Percentiles rank a stretch among this genome's conserved stretches.
Conservation (phyloP, 345 rosid species). For the Moricandia arvensis region DNA sequence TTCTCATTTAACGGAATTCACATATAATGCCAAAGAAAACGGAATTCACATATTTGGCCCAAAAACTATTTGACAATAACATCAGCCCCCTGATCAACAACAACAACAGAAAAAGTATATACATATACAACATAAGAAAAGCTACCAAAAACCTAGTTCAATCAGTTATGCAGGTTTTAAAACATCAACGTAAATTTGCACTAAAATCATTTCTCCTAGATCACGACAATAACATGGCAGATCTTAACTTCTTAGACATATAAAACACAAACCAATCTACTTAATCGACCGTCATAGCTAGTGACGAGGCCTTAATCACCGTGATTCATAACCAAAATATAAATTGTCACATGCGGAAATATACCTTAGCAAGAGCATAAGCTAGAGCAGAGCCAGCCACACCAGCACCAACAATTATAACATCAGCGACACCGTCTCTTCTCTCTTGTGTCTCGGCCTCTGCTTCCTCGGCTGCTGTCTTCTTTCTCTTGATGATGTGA, state of each 20-base stretch:
- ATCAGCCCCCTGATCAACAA: neutral
- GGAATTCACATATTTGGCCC: too few species aligned
- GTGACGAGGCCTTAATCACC: neutral
- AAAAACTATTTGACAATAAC: too few species aligned
- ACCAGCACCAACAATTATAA: constrained; percentile 67
- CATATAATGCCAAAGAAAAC: too few species aligned
- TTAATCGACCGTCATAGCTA: neutral
- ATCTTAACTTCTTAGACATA: neutral
- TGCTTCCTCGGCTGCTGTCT: neutral
- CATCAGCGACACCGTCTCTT: constrained; percentile 37
- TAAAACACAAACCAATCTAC: neutral
- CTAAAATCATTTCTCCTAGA: neutral
- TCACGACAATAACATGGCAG: neutral
- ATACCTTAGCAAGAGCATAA: constrained; percentile 58
- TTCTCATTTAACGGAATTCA: too few species aligned
- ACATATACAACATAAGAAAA: neutral
- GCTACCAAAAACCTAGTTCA: neutral
- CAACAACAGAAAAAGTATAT: neutral
- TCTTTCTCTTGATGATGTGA: constrained; percentile 15
- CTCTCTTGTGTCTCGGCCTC: neutral
- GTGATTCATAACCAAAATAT: neutral
- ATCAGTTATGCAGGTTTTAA: neutral
- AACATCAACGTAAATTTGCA: neutral
- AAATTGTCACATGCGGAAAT: neutral
- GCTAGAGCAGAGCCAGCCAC: constrained; percentile 67